Conservation (phyloP, 176 grass and related monocot genomes). For the Saccharum officinarum region DNA sequence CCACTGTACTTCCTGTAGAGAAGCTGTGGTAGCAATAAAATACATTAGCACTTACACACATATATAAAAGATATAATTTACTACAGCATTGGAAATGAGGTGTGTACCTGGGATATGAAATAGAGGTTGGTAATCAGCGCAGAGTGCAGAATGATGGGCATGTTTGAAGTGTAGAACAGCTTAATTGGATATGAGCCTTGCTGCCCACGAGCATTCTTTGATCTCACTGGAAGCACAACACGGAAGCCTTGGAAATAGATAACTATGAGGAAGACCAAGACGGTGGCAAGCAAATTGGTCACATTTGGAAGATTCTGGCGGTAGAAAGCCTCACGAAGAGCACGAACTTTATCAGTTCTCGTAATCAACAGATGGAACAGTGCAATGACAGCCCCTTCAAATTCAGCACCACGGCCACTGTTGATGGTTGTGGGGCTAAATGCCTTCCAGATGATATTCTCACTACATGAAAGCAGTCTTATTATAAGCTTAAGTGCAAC, state of each 20-base stretch:
- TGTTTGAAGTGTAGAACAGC: conserved; percentile 95
- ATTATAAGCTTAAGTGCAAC: conserved; percentile 12
- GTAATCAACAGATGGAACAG: conserved; percentile 96
- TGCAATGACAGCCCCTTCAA: conserved; percentile 92
- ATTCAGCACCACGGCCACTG: conserved; percentile 88
- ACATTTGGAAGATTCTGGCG: conserved; percentile 96
- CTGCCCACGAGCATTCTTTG: conserved; percentile 90
- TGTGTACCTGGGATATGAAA: conserved; percentile 85
- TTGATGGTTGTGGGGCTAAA: conserved; percentile 98
- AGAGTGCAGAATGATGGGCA: conserved; percentile 97
- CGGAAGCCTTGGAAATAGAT: conserved; percentile 98
- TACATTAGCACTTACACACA: conserved; percentile 8
- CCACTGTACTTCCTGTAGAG: conserved; percentile 92
- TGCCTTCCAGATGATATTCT: conserved; percentile 99
- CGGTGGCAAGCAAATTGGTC: conserved; percentile 92
- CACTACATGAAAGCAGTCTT: conserved; percentile 49
- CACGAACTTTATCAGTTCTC: conserved; percentile 84
- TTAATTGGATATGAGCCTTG: conserved; percentile 99
- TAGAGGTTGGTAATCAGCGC: conserved; percentile 94
- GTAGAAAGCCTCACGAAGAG: conserved; percentile 88
- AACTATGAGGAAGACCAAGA: conserved; percentile 91
- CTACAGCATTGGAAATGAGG: neutral
- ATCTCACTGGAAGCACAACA: conserved; percentile 93
- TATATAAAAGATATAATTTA: neutral
- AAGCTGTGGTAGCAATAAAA: conserved; percentile 56